Evolutionary conservation across 202 grass and related monocot species (phyloP), one percentile per base, ranked within the genome.

Genomic region (Zoysia matrella): DNA sequence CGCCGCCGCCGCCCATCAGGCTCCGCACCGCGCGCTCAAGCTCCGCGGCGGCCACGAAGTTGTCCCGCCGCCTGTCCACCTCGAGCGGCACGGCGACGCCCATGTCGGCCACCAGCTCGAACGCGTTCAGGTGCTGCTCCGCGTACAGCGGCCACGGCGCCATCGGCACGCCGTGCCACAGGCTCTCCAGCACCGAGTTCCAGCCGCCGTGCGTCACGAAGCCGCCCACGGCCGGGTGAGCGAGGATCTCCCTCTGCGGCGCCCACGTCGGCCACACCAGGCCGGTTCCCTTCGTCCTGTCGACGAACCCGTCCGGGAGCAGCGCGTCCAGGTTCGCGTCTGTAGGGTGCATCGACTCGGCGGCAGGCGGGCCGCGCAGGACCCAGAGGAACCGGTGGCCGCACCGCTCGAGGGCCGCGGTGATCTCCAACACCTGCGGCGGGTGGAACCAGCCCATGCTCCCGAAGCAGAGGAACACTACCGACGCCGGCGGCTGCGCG

Each of bases 381-480:
- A 81, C 71, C 93, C 93, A 92, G 63, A 94, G 80, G 83, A 94
- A 94, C 0, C 67, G 82, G 58, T 90, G 85, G 14, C 79, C 60
- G 42, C 80, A 84, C 11, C 67, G 82, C 79, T 92, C 85, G 0
- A 95, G 85, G 62, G 76, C 93, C 0, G 68, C 47, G n/a, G 90
- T 83, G 9, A 92, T 90, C 85, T 95, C 87, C 74, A 42, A 42
- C 53, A 88, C 89, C 73, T 90, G 89, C 51, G 82, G 4, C 52
- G 60, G 60, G 2, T 90, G 80, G 52, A 97, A 91, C 48, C 74
- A 82, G 46, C 91, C 87, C 77, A 83, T 80, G 85, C 94, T 94
- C 41, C 91, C 91, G 74, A 94, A 97, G 79, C 91, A 97, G 71
- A 97, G 74, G 72, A 94, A 87, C 36, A 87, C 77, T 41, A 97